A percentile compares a stretch with the other conserved stretches of the same genome.
Evolutionary conservation across 805 yeast genomes (phyloP).

Genomic region (Candida jianshihensis): DNA sequence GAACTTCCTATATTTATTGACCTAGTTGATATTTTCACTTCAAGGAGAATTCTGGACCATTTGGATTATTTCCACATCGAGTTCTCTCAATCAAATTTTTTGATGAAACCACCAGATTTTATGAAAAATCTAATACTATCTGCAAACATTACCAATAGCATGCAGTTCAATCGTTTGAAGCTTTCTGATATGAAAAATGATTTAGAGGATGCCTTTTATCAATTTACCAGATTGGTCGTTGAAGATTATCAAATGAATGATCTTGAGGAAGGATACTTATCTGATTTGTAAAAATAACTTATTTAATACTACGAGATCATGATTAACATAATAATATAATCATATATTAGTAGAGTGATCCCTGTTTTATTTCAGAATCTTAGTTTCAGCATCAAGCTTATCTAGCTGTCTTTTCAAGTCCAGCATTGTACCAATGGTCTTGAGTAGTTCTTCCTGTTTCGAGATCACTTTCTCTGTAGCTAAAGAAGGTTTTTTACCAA

Average conservation of each 20-base stretch:
- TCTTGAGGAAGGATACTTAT: background rate
- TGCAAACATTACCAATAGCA: constrained; percentile 11
- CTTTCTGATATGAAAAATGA: background rate
- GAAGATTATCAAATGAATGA: constrained; percentile 4
- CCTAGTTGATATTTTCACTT: constrained; percentile 8
- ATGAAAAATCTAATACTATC: constrained; percentile 10
- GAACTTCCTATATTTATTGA: constrained; percentile 9
- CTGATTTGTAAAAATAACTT: constrained; percentile 5
- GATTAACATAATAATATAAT: no score
- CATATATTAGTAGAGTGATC: no score
- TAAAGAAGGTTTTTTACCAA: constrained; percentile 80
- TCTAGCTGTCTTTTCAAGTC: constrained; percentile 86
- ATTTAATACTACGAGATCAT: no score
- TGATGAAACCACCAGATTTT: constrained; percentile 12
- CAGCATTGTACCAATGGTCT: constrained; percentile 60
- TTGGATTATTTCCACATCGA: constrained; percentile 1
- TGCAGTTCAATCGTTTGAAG: background rate
- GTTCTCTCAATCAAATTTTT: constrained; percentile 5
- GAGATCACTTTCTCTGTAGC: constrained; percentile 75
- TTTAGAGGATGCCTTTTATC: constrained; percentile 1
- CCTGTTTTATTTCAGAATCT: constrained; percentile 35
- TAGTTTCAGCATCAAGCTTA: constrained; percentile 74
- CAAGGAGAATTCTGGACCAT: constrained; percentile 7
- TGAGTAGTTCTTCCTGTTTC: constrained; percentile 68
- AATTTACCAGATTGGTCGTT: constrained; percentile 1